Evolutionary conservation across 192 early-diverging fungal species (phyloP).

Genomic region (Paraglomus occultum): DNA sequence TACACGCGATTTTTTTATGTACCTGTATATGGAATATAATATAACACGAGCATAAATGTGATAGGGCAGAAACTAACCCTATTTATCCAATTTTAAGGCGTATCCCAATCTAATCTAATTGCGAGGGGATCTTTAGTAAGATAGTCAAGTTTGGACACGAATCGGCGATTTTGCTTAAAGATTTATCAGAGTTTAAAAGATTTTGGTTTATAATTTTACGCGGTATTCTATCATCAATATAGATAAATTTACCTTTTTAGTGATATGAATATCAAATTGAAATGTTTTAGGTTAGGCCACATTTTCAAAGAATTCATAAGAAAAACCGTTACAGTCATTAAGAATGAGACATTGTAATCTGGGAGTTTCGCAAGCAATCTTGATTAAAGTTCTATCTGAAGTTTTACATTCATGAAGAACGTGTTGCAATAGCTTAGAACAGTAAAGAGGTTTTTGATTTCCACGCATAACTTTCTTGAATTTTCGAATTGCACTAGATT

Average conservation of each 20-base stretch:
- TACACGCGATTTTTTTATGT: slow-evolving; percentile 28
- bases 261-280: slow-evolving; percentile 17
- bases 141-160: slow-evolving; percentile 27
- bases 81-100: too few species aligned
- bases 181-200: slow-evolving; percentile 28
- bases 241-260: slow-evolving; percentile 22
- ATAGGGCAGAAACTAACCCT: slow-evolving; percentile 12
- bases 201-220: slow-evolving; percentile 15
- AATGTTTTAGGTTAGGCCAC: slow-evolving; percentile 14
- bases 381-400: slow-evolving; percentile 23
- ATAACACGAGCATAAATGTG: slow-evolving; percentile 27
- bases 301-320: slow-evolving; percentile 26
- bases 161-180: slow-evolving; percentile 25
- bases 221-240: slow-evolving; percentile 22
- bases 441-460: slow-evolving; percentile 26
- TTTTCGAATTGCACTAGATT: slow-evolving; percentile 27
- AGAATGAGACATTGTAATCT: slow-evolving; percentile 22
- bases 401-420: slow-evolving; percentile 25
- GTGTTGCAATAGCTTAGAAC: slow-evolving; percentile 28
- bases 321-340: slow-evolving; percentile 20
- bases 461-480: slow-evolving; percentile 24
- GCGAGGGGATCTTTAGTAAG: too few species aligned
- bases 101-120: too few species aligned
- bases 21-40: slow-evolving; percentile 28
- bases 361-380: slow-evolving; percentile 20